Evolutionary conservation across 2,329 filamentous ascomycete genomes (phyloP), one percentile per base, ranked within the genome.

Genomic region (Colletotrichum simmondsii): DNA sequence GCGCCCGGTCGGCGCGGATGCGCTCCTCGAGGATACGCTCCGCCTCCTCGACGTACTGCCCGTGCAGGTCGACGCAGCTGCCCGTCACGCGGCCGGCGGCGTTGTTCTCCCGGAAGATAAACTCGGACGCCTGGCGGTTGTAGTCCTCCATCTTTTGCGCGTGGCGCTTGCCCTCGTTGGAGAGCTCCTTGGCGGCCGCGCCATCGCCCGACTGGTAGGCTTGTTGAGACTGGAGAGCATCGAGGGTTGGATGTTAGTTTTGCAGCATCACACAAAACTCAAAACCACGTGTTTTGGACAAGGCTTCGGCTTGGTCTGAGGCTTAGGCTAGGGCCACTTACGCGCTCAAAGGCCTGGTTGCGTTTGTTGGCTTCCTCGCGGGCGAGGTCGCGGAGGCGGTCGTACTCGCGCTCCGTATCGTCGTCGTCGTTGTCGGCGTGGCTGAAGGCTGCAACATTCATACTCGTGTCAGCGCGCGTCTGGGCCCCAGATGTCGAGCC

Each of bases 51-150:
- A 98, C 95, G 79, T 93, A 98, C 80, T 97, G 93, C 3, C 97
- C 97, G 82, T 99, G 97, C 60, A 99, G 87, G 84, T 99, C 97
- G 77, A 99, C 95, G 10, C 93, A 95, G 83, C 98, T 96, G 53
- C 87, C 87, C 19, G 90, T 88, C 11, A 97, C 93, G 74, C 93
- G 91, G 22, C 91, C 94, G 3, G 87, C 82, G 24, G 94, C 92
- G 81, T 98, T 98, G 86, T 98, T 98, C 85, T 96, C 95, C 53
- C 95, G 92, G 86, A 99, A 98, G 81, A 98, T 98, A 83, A 90
- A 97, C 72, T 98, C 94, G 72, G 94, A 94, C 1, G 97, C 97
- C 83, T 98, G 95, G 76, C 90, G 91, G 87, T 98, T 98, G 85
- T 95, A 97, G 73, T 92, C 87, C 76, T 97, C 94, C 91, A 97